These are phyloP conservation scores for Thuja plicata DNA, from an alignment of 83 land plant species.

Conservation along the genomic window DNA sequence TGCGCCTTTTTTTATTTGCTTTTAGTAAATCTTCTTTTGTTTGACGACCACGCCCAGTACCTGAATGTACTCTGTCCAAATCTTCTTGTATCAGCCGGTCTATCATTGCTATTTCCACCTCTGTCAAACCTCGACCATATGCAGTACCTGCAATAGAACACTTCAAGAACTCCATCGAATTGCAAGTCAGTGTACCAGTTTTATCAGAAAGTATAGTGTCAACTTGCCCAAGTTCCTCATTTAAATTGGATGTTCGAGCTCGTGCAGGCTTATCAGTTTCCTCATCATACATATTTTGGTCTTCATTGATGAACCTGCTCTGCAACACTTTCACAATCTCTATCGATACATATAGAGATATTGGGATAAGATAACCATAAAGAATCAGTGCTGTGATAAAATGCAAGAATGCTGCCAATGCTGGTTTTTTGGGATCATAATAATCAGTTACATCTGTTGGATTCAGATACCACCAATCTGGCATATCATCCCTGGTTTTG, in stretches of 20 bases:
- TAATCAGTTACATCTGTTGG: constrained; percentile 22
- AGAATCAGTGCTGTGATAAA: constrained; percentile 41
- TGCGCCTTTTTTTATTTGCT: background rate
- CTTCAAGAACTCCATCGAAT: constrained; percentile 43
- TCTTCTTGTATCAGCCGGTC: constrained; percentile 1
- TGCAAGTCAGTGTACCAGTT: constrained; percentile 47
- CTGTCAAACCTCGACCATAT: constrained; percentile 34
- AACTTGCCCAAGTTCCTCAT: constrained; percentile 52
- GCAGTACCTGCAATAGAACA: constrained; percentile 41
- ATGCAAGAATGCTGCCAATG: constrained; percentile 38
- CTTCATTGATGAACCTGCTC: constrained; percentile 32
- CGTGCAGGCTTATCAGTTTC: constrained; percentile 39
- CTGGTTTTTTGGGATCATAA: constrained; percentile 33
- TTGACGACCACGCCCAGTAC: constrained; percentile 18
- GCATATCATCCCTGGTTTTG: constrained; percentile 19
- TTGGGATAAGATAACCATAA: constrained; percentile 48
- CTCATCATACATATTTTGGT: constrained; percentile 29
- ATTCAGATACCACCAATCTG: constrained; percentile 42
- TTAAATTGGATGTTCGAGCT: constrained; percentile 44
- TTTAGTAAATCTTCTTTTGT: constrained; percentile 17
- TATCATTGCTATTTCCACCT: constrained; percentile 31
- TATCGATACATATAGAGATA: constrained; percentile 43
- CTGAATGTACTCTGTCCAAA: constrained; percentile 11
- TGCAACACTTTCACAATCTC: constrained; percentile 47
- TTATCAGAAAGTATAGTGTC: constrained; percentile 45